Base-by-base conservation (phyloP, 2,329 filamentous ascomycete species). In the Colletotrichum liriopes region DNA sequence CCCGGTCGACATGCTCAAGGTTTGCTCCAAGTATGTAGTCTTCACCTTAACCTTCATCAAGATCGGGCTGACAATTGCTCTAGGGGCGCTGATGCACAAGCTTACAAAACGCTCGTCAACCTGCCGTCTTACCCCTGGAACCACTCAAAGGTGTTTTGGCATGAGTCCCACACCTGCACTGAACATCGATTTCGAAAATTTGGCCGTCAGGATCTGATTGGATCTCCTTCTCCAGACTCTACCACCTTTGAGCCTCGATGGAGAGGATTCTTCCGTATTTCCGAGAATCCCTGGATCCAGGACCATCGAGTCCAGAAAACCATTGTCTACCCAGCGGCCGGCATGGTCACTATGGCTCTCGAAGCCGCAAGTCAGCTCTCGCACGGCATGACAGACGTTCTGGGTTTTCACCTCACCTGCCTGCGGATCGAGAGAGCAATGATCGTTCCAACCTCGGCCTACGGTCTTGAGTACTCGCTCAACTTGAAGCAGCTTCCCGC, bases 91-190 rank as follows among this genome's bases (percentile, higher is more conserved):
- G 18, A 14, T 52, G 41, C 41, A 26, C 6, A 20, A 5, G 5
- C 16, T 8, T 68, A 49, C 51, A 66, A 72, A 35, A 74, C 83
- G 26, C 78, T 89, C 3, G 75, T 80, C 1, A 83, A 86, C 69
- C 77, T 90, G 41, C 88, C 88, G 2, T 81, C 83, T 0, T 90
- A 90, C 71, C 83, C 86, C 2, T 90, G 88, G 87, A 88, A 89
- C 39, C 88, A 89, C 70, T 78, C 80, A 35, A 86, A 83, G 35
- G 79, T 77, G 1, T 88, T 89, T 76, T 90, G 88, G 88, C 83
- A 87, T 71, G 88, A 90, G 71, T 86, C 85, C 1, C 84, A 86
- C 51, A 75, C 86, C 2, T 85, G 84, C 26, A 76, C 78, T 18
- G 80, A 83, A 14, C 83, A 83, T 58, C 83, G 87, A 3, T 83